A percentile compares a stretch with the other conserved stretches of the same genome.
Conservation (phyloP, 805 yeast genomes). For the Pichia gijzeniarum region DNA sequence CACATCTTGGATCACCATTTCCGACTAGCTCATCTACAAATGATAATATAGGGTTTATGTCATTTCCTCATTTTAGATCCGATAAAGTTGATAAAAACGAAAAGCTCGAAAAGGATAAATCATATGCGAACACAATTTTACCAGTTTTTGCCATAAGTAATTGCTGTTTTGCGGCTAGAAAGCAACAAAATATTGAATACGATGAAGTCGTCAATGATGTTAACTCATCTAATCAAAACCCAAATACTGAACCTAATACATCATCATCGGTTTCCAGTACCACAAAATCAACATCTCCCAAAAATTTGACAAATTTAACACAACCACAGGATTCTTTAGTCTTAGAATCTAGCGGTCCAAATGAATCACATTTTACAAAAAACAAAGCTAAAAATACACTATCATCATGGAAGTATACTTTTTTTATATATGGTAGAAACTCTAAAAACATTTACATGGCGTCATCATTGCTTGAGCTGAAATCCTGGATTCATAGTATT, state of each 20-base stretch:
- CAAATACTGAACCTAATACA: background rate
- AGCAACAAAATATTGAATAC: constrained; percentile 20
- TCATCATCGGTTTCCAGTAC: background rate
- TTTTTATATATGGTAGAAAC: constrained; percentile 36
- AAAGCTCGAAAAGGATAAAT: background rate
- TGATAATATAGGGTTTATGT: background rate
- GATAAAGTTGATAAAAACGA: constrained; percentile 3
- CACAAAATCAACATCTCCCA: too few relatives aligned
- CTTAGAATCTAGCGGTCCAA: too few relatives aligned
- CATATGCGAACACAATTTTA: constrained; percentile 18
- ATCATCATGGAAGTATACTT: constrained; percentile 20
- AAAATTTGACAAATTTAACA: too few relatives aligned
- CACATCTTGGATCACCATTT: background rate
- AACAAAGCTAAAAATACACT: background rate
- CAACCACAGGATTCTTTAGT: too few relatives aligned
- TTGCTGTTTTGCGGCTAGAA: constrained; percentile 27
- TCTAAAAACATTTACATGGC: constrained; percentile 39
- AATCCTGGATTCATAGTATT: constrained; percentile 54
- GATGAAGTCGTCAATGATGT: constrained; percentile 19
- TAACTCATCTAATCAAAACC: background rate
- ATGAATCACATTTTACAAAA: background rate
- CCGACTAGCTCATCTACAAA: background rate
- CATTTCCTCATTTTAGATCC: constrained; percentile 9
- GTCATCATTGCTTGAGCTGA: constrained; percentile 37
- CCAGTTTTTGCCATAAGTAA: constrained; percentile 23